Base-by-base conservation (phyloP, 2,329 filamentous ascomycete genomes). In the Mycosphaerella sp. region DNA sequence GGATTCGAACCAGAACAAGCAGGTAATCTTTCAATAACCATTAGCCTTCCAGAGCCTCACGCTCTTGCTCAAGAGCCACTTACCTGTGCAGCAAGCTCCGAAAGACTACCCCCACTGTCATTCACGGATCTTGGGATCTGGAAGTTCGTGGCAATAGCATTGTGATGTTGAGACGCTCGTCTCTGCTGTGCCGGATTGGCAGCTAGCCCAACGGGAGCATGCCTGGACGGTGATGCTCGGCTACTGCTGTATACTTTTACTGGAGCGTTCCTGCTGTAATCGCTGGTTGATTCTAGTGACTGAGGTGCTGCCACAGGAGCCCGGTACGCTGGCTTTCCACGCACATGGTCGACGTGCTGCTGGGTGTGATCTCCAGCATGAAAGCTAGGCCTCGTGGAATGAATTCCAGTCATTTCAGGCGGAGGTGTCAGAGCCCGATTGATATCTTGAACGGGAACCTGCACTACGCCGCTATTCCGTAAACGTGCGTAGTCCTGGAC, bases 1-100 rank as follows among this genome's bases (percentile, higher is more conserved):
- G 12, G 86, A 87, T 72, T 97, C 91, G 69, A 97, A 97, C 92
- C 93, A 97, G 74, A 97, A 96, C 11, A 98, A 78, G 67, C 92
- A 96, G 10, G 92, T 95, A 72, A 97, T 88, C 88, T 95, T 65
- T 2, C 54, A 31, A 23, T 4, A 23, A 34, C 59, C 21, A 53
- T 42, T 51, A 60, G 47, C 43, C 12, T 45, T 29, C 11, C 31
- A 29, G 32, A 23, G 40, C 40, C 29, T 41, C 31, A 29, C 8
- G 6, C 39, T 38, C 17, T n/a, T 38, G 14, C 26, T 43, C 0
- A 34, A n/a, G 21, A 12, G 14, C 26, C 12, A 46, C 76, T 62
- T 72, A 91, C 87, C 78, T 90, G 82, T 54, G 89, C 88, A 49
- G 89, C 87, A 70, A 95, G 90, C 66, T 93, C 87, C 8, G 88